Evolutionary conservation across 768 basidiomycete genomes (phyloP).

Genomic region (Daedalea quercina): DNA sequence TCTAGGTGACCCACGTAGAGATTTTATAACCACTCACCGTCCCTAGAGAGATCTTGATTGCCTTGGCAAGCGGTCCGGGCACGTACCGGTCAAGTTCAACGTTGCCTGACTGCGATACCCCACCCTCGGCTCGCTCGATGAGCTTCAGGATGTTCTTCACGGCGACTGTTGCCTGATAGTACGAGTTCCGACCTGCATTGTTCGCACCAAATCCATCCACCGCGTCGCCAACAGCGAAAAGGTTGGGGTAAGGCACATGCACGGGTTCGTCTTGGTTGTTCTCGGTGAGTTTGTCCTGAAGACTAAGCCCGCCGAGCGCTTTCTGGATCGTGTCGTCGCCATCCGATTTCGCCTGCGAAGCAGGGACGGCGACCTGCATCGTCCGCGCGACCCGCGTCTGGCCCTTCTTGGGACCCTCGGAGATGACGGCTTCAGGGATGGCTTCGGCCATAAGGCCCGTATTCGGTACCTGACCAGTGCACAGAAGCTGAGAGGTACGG

Average conservation of each 20-base stretch:
- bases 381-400: conserved; percentile 42
- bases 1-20: neutral
- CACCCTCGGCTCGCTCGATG: conserved; percentile 22
- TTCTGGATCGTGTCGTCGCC: neutral
- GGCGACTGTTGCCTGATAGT: conserved; percentile 33
- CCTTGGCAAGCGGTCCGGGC: conserved; percentile 33
- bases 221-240: conserved; percentile 58
- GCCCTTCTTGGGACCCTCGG: conserved; percentile 32
- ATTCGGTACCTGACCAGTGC: conserved; percentile 57
- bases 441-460: conserved; percentile 34
- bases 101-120: neutral
- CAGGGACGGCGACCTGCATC: conserved; percentile 39
- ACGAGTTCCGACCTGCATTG: conserved; percentile 50
- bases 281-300: conserved; percentile 3
- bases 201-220: conserved; percentile 62
- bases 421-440: conserved; percentile 13
- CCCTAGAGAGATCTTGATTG: conserved; percentile 59
- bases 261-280: conserved; percentile 10
- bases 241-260: conserved; percentile 39
- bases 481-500: conserved; percentile 36
- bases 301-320: neutral
- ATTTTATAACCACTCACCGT: conserved; percentile 31
- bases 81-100: conserved; percentile 34
- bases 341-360: conserved; percentile 3
- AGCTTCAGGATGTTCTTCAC: conserved; percentile 46